phyloP scores from a whole-genome alignment of 768 basidiomycete species.

The Fomitopsis pulvina region DNA sequence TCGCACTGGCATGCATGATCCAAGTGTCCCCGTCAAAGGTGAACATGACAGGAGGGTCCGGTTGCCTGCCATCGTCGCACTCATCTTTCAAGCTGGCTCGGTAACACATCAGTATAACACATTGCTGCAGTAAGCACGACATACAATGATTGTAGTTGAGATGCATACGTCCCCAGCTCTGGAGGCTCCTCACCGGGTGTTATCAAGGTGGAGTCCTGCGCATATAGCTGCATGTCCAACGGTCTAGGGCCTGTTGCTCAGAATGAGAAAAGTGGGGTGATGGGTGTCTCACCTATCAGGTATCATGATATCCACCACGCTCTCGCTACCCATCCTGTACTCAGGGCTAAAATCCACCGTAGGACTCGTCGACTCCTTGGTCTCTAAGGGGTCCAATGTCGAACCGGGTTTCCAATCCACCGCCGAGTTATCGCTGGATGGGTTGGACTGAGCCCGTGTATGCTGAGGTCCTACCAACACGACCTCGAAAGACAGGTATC shows the following conservation, averaged over 20 bases:
- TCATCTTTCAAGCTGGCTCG: conserved; percentile 29
- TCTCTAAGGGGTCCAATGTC: background rate
- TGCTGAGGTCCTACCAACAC: conserved; percentile 6
- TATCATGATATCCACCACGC: conserved; percentile 42
- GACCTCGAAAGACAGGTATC: conserved; percentile 17
- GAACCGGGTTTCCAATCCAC: background rate
- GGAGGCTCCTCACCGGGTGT: conserved; percentile 30
- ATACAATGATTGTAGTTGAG: conserved; percentile 37
- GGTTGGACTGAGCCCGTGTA: background rate
- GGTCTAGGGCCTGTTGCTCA: conserved; percentile 30
- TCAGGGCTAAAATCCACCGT: conserved; percentile 9
- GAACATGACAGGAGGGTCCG: conserved; percentile 41
- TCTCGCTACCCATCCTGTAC: conserved; percentile 33
- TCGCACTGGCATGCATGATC: conserved; percentile 40
- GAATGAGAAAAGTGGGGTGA: background rate
- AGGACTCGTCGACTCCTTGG: background rate
- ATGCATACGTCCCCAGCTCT: conserved; percentile 35
- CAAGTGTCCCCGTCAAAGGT: conserved; percentile 32
- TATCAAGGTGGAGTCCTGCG: conserved; percentile 28
- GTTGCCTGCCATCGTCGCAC: conserved; percentile 27
- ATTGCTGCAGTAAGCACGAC: conserved; percentile 14
- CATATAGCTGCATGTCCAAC: conserved; percentile 50
- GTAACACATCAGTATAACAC: conserved; percentile 1
- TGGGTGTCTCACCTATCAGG: conserved; percentile 44
- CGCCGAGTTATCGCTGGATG: background rate